Evolutionary conservation across 345 rosid genomes (phyloP), one percentile per base, ranked within the genome.

Genomic region (Aquilaria malaccensis): DNA sequence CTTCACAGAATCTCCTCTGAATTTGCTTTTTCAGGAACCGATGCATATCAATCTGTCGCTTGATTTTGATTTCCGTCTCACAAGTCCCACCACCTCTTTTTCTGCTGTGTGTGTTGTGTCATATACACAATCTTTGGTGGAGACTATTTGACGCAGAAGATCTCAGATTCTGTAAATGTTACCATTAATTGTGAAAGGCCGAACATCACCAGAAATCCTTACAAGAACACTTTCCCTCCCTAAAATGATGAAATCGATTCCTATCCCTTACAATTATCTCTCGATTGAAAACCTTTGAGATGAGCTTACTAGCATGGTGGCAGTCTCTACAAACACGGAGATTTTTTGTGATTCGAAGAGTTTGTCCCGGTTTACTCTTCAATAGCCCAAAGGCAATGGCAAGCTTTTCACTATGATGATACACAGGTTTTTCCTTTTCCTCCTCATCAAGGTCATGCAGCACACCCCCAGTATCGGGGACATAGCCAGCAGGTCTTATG

Each of bases 361-460:
- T 74, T 45, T 77, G 70, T 2, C 78, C 69, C 0, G 69, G 62
- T 65, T 64, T 64, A 2, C 77, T 72, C 62, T 62, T 67, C 52
- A 67, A 55, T 54, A 72, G 55, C 4, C 86, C 86, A 4, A 66
- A 69, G 7, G 80, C 85, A 55, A 76, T 74, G 30, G 79, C 85
- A 9, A 76, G 79, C 61, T 77, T 76, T 71, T 77, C 81, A 10
- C 79, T 74, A 11, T 77, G 81, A 63, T 61, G 64, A 59, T 53
- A 41, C 15, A 67, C 61, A 14, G 67, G 54, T 30, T 67, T 67
- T 59, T 67, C 74, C 59, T 51, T 67, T 12, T 70, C 71, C 57
- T 72, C 77, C 67, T 74, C 75, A 30, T 74, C 73, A 53, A 68
- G 62, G 30, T 71, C 79, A 50, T 71, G 69, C 49, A 63, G 51